Conservation (phyloP, 169 alveolate genomes). For the Babesia ovis region DNA sequence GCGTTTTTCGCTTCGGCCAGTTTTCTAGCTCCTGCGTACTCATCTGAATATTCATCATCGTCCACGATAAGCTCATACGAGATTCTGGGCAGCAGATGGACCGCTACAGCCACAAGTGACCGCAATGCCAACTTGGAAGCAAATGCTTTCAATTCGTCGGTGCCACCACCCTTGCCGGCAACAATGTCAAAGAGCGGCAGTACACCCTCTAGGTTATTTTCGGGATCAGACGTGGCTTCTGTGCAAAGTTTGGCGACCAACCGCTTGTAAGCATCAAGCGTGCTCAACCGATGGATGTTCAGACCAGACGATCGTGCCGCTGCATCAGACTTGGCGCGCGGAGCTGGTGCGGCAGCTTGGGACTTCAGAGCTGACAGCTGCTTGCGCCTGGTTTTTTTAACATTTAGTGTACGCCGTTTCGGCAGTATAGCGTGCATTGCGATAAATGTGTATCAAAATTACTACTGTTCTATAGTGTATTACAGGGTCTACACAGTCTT, state of each 20-base stretch:
- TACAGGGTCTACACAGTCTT: neutral
- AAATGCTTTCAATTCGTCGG: slow-evolving; percentile 11
- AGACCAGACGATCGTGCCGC: neutral
- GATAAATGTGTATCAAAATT: neutral
- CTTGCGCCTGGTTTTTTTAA: slow-evolving; percentile 25
- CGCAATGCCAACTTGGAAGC: slow-evolving; percentile 29
- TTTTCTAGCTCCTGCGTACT: neutral
- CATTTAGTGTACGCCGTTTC: neutral
- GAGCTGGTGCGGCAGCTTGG: slow-evolving; percentile 1
- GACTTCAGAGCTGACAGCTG: slow-evolving; percentile 1
- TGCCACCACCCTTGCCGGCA: slow-evolving; percentile 45
- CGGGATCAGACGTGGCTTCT: slow-evolving; percentile 58
- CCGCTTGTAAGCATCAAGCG: slow-evolving; percentile 46
- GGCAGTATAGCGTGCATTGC: slow-evolving; percentile 27
- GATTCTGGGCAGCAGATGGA: slow-evolving; percentile 52
- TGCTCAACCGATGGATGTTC: slow-evolving; percentile 18
- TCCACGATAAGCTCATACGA: slow-evolving; percentile 51
- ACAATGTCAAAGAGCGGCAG: slow-evolving; percentile 35
- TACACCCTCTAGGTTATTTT: slow-evolving; percentile 32
- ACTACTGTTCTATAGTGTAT: neutral
- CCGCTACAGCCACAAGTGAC: slow-evolving; percentile 59
- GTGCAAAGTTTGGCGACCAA: slow-evolving; percentile 55
- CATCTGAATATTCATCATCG: neutral
- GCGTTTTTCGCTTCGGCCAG: neutral
- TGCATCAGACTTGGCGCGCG: neutral